Evolutionary conservation across 73 alveolate genomes (phyloP).

Genomic region (Paramecium biaurelia): DNA sequence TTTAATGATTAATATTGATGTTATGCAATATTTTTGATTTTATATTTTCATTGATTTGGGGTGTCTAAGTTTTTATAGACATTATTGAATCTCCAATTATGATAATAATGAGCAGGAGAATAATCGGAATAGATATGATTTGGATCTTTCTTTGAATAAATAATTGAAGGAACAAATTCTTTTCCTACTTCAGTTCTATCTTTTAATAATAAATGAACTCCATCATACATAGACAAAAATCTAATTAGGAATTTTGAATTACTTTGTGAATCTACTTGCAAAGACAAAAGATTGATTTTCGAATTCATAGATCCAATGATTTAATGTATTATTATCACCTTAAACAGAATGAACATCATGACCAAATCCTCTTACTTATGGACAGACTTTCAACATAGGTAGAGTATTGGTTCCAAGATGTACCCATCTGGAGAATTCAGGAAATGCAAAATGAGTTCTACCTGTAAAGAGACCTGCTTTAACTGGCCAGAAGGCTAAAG

Average conservation of each 20-base stretch:
- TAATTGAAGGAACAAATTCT: slow-evolving; percentile 39
- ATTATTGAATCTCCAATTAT: slow-evolving; percentile 65
- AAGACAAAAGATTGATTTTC: slow-evolving; percentile 46
- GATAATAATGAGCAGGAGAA: slow-evolving; percentile 63
- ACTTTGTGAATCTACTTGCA: slow-evolving; percentile 62
- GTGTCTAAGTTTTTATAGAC: slow-evolving; percentile 49
- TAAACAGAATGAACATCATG: slow-evolving; percentile 62
- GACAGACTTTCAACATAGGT: slow-evolving; percentile 83
- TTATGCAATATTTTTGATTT: neutral
- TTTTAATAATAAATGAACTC: slow-evolving; percentile 74
- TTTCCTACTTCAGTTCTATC: slow-evolving; percentile 84
- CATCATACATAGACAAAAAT: slow-evolving; percentile 78
- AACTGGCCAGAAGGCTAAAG: slow-evolving; percentile 79
- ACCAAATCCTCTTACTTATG: slow-evolving; percentile 81
- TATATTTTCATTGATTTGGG: neutral
- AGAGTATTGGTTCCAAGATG: slow-evolving; percentile 81
- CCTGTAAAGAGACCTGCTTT: slow-evolving; percentile 72
- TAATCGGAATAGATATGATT: slow-evolving; percentile 59
- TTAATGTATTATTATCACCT: slow-evolving; percentile 74
- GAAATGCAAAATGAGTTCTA: slow-evolving; percentile 75
- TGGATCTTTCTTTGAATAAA: slow-evolving; percentile 46
- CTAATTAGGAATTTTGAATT: slow-evolving; percentile 46
- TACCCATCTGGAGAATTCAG: slow-evolving; percentile 85
- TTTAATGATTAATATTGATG: neutral
- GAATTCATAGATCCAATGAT: slow-evolving; percentile 83